Evolutionary conservation across 2,329 filamentous ascomycete species (phyloP).

Genomic region (Colletotrichum tamarilloi): DNA sequence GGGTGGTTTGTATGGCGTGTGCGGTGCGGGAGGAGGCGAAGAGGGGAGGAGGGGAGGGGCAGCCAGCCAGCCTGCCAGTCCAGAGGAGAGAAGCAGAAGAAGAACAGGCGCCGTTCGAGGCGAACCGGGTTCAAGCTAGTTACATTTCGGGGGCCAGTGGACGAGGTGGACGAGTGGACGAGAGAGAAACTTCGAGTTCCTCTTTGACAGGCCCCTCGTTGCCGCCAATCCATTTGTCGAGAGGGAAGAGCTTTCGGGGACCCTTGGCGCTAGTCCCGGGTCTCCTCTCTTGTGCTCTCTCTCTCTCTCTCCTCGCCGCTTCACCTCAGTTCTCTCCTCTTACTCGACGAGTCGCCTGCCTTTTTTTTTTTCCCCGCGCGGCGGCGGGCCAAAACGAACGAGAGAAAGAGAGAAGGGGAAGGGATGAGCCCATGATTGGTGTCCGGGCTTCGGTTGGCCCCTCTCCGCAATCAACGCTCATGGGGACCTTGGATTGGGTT

Average conservation of each 20-base stretch:
- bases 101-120: constrained; percentile 13
- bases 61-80: too few species aligned
- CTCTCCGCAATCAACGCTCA: constrained; percentile 33
- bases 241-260: not conserved
- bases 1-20: not conserved
- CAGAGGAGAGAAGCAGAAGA: not conserved
- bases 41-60: not conserved
- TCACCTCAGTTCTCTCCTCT: not conserved
- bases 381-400: constrained; percentile 11
- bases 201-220: constrained; percentile 6
- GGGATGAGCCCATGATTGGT: constrained; percentile 10
- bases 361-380: too few species aligned
- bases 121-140: constrained; percentile 20
- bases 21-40: not conserved
- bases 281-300: not conserved
- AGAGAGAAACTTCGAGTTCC: not conserved
- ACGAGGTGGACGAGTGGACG: too few species aligned
- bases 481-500: constrained; percentile 21
- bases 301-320: not conserved
- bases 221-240: not conserved
- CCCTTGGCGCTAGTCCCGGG: constrained; percentile 22
- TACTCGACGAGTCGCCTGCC: not conserved
- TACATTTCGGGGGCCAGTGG: constrained; percentile 1
- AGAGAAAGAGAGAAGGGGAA: constrained; percentile 1
- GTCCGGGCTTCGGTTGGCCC: constrained; percentile 21